phyloP scores from a whole-genome alignment of 139 green algal species.

The Chlamydomonas schloesseri region DNA sequence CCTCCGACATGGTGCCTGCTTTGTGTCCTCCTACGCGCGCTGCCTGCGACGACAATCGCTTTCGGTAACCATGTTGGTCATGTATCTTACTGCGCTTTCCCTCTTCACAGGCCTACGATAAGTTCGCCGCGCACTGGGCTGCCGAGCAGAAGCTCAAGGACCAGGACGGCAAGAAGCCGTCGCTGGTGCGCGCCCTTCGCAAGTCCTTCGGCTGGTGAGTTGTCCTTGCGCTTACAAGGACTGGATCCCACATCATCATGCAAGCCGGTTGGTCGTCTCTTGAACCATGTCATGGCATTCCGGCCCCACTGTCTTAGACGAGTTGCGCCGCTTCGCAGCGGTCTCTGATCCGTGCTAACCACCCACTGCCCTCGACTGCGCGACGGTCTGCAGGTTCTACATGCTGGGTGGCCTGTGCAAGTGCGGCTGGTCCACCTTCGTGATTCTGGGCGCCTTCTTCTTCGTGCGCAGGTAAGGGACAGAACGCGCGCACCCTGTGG shows the following conservation, averaged over 20 bases:
- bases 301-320: neutral
- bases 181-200: neutral
- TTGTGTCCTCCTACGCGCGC: too few relatives aligned
- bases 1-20: too few relatives aligned
- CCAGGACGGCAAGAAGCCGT: neutral
- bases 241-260: too few relatives aligned
- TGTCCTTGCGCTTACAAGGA: too few relatives aligned
- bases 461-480: slow-evolving; percentile 40
- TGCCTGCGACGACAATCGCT: too few relatives aligned
- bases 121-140: neutral
- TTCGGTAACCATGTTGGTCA: too few relatives aligned
- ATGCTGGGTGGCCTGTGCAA: slow-evolving; percentile 49
- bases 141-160: neutral
- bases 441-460: slow-evolving; percentile 56
- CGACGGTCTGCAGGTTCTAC: neutral
- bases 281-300: neutral
- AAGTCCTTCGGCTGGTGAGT: neutral
- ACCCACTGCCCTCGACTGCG: too few relatives aligned
- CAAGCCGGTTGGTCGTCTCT: neutral
- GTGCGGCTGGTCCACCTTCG: slow-evolving; percentile 35
- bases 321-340: too few relatives aligned
- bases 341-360: too few relatives aligned
- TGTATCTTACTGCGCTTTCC: too few relatives aligned
- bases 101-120: neutral
- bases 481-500: too few relatives aligned